These are phyloP conservation scores for Omphalotus olearius DNA, from an alignment of 1,284 basidiomycete genomes.

Conservation along the genomic window DNA sequence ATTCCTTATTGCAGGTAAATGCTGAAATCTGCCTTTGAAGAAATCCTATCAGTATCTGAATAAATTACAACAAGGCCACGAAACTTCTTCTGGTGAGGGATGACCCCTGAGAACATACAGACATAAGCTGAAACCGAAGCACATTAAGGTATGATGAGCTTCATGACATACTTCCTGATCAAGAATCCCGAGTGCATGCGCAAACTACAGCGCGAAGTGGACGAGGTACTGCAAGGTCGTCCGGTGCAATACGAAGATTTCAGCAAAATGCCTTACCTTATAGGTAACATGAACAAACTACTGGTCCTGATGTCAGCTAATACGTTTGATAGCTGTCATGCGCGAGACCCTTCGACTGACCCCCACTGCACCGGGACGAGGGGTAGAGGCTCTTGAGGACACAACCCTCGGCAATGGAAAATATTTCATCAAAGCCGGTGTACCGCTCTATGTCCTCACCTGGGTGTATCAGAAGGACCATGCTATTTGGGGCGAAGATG, in stretches of 20 bases:
- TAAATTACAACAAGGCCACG: conserved; percentile 28
- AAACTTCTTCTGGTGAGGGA: conserved; percentile 38
- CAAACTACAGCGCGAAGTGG: neutral
- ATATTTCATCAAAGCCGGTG: conserved; percentile 35
- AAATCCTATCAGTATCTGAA: neutral
- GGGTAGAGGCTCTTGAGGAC: conserved; percentile 31
- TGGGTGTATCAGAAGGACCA: conserved; percentile 38
- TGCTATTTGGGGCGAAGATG: conserved; percentile 46
- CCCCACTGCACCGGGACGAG: conserved; percentile 35
- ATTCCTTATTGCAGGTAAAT: conserved; percentile 41
- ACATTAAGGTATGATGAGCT: neutral
- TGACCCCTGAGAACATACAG: neutral
- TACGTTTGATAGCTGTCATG: conserved; percentile 31
- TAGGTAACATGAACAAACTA: conserved; percentile 2
- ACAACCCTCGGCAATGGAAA: conserved; percentile 34
- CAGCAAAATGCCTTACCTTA: conserved; percentile 1
- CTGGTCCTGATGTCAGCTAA: neutral
- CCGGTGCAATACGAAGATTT: neutral
- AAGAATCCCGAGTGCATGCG: conserved; percentile 1
- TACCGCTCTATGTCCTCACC: conserved; percentile 28
- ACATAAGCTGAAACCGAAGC: too few species aligned
- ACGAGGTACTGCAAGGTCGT: neutral
- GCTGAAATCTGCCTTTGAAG: neutral
- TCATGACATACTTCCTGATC: conserved; percentile 2
- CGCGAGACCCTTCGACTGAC: conserved; percentile 43